Conservation (phyloP, 2,329 filamentous ascomycete genomes). For the Colletotrichum liaoningense region DNA sequence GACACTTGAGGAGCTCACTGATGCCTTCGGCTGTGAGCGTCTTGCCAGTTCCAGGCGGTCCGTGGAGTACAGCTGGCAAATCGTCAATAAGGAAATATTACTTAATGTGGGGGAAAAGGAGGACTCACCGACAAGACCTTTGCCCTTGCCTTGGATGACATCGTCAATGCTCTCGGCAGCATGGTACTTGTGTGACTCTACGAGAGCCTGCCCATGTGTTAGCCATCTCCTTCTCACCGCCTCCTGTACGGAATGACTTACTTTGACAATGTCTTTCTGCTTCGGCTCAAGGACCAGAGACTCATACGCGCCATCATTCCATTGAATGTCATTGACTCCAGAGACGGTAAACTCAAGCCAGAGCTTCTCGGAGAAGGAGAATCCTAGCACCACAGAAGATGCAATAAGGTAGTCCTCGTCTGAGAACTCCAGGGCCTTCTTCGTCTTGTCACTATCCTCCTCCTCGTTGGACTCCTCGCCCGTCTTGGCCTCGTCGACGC, state of each 20-base stretch:
- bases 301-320: constrained; percentile 86
- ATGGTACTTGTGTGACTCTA: constrained; percentile 86
- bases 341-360: constrained; percentile 92
- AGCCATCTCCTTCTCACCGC: background rate
- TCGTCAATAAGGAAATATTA: background rate
- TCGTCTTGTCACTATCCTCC: constrained; percentile 44
- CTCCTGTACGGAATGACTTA: background rate
- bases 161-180: constrained; percentile 86
- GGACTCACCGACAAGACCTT: constrained; percentile 76
- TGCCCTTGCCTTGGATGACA: constrained; percentile 85
- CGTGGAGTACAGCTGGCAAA: constrained; percentile 76
- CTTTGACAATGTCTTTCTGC: constrained; percentile 75
- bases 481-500: constrained; percentile 44
- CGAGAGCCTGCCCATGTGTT: constrained; percentile 66
- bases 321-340: constrained; percentile 82
- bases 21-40: constrained; percentile 31
- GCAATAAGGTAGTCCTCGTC: constrained; percentile 88
- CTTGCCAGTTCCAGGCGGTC: constrained; percentile 86
- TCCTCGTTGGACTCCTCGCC: constrained; percentile 39
- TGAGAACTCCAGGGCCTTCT: constrained; percentile 67
- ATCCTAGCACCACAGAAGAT: constrained; percentile 86
- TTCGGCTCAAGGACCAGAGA: constrained; percentile 78
- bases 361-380: constrained; percentile 87
- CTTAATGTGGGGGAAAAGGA: background rate
- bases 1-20: constrained; percentile 29